These are phyloP conservation scores for Fagopyrum esculentum DNA, from an alignment of 148 eudicot species.

Conservation along the genomic window DNA sequence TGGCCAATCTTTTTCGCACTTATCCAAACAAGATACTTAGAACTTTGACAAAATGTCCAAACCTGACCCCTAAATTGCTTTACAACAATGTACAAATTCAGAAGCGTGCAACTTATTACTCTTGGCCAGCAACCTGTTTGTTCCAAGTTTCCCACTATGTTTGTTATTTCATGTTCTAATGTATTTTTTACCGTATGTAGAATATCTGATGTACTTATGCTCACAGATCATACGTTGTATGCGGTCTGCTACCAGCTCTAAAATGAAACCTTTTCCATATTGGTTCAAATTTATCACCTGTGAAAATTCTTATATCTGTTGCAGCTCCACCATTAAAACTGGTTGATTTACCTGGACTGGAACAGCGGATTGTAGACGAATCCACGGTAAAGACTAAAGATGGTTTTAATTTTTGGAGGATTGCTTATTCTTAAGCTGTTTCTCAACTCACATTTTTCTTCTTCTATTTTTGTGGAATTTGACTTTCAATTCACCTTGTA, in stretches of 20 bases:
- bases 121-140: too few species aligned
- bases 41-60: too few species aligned
- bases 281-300: not conserved
- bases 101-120: too few species aligned
- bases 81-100: too few species aligned
- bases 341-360: conserved; percentile 93
- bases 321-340: conserved; percentile 90
- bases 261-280: not conserved
- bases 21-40: too few species aligned
- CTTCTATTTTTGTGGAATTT: conserved; percentile 7
- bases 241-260: not conserved
- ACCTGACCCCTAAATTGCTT: too few species aligned
- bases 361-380: conserved; percentile 85
- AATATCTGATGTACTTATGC: not conserved
- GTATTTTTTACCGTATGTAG: not conserved
- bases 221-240: not conserved
- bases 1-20: too few species aligned
- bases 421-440: not conserved
- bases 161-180: too few species aligned
- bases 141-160: too few species aligned
- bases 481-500: conserved; percentile 20
- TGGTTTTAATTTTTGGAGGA: conserved; percentile 8
- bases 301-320: conserved; percentile 11
- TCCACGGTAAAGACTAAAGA: conserved; percentile 45
- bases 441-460: conserved; percentile 1